These are phyloP conservation scores for Arachis monticola DNA, from an alignment of 331 rosid species.

Conservation along the genomic window DNA sequence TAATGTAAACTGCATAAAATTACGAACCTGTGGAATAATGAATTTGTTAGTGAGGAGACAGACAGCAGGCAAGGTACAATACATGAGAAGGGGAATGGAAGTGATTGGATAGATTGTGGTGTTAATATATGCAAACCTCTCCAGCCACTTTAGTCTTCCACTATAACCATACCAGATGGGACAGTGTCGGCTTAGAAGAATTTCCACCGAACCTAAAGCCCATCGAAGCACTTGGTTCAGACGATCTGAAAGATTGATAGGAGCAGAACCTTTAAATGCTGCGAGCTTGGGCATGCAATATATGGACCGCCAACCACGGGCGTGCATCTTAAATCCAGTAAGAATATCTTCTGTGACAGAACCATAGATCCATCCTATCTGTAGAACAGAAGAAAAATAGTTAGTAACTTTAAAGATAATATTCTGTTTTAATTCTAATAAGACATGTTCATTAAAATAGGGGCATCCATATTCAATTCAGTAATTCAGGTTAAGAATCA, in stretches of 20 bases:
- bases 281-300: slow-evolving; percentile 93
- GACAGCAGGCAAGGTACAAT: slow-evolving; percentile 95
- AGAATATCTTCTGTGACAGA: slow-evolving; percentile 99
- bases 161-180: slow-evolving; percentile 98
- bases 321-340: slow-evolving; percentile 98
- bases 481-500: slow-evolving; percentile 8
- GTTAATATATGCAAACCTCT: slow-evolving; percentile 91
- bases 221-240: slow-evolving; percentile 99
- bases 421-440: slow-evolving; percentile 10
- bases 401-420: slow-evolving; percentile 24
- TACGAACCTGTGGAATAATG: slow-evolving; percentile 95
- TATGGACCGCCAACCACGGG: slow-evolving; percentile 97
- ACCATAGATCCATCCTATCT: slow-evolving; percentile 99
- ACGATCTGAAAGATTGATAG: slow-evolving; percentile 98
- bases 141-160: slow-evolving; percentile 95
- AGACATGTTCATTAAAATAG: neutral
- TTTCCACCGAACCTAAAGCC: slow-evolving; percentile 98
- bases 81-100: slow-evolving; percentile 87
- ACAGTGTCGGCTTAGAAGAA: slow-evolving; percentile 93
- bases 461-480: slow-evolving; percentile 14
- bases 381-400: slow-evolving; percentile 39
- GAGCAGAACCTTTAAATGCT: slow-evolving; percentile 98
- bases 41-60: slow-evolving; percentile 98
- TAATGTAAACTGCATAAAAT: neutral
- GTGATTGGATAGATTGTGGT: slow-evolving; percentile 97